These are phyloP conservation scores for Barbarea vulgaris DNA, from an alignment of 345 rosid species.

Conservation along the genomic window DNA sequence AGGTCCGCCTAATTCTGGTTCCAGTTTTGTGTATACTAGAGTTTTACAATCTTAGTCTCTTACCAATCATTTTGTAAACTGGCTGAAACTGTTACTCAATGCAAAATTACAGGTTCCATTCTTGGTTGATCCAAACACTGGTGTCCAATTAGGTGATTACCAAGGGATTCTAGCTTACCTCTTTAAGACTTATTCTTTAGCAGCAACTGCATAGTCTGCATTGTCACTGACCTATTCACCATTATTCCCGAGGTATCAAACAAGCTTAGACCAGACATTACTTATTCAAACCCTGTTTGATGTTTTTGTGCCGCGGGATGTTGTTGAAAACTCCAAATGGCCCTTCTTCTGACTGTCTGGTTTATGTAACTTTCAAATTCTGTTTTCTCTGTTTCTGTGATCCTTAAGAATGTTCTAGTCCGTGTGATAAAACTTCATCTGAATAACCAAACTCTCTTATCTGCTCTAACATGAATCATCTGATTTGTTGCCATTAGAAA, in stretches of 20 bases:
- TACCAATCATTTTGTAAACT: not conserved
- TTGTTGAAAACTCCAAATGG: too few relatives aligned
- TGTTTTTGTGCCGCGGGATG: too few relatives aligned
- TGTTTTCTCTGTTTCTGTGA: too few relatives aligned
- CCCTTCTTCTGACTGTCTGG: too few relatives aligned
- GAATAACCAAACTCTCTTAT: too few relatives aligned
- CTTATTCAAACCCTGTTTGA: too few relatives aligned
- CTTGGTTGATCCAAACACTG: constrained; percentile 77
- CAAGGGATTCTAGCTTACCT: constrained; percentile 63
- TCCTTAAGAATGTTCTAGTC: too few relatives aligned
- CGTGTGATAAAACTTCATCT: too few relatives aligned
- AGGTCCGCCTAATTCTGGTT: constrained; percentile 50
- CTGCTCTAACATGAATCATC: too few relatives aligned
- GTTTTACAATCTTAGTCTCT: constrained; percentile 1
- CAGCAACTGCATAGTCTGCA: constrained; percentile 32
- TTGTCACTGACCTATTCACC: not conserved
- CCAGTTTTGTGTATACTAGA: not conserved
- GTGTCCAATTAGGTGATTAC: constrained; percentile 60
- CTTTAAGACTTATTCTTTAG: constrained; percentile 63
- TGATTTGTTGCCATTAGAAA: too few relatives aligned
- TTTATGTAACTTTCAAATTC: too few relatives aligned
- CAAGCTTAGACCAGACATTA: too few relatives aligned
- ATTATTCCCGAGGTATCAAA: constrained; percentile 8
- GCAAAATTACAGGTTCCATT: constrained; percentile 63
- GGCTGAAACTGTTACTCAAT: constrained; percentile 7